Conservation (phyloP, 2,329 filamentous ascomycete species). For the Monilinia laxa region DNA sequence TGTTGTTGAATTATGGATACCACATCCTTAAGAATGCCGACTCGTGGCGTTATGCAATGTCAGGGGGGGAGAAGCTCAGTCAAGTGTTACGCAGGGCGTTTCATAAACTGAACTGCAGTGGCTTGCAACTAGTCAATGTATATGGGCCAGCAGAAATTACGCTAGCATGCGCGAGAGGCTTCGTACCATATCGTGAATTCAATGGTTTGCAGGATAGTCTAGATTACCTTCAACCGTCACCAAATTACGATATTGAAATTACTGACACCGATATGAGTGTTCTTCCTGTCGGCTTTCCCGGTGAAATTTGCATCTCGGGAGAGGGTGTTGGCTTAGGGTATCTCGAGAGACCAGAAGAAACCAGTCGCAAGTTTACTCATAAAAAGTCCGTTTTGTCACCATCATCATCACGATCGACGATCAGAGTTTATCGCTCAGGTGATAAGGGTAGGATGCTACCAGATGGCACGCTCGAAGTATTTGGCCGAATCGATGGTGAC, state of each 20-base stretch:
- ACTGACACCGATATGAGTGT: not conserved
- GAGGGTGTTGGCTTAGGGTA: not conserved
- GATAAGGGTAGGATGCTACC: not conserved
- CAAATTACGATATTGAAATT: not conserved
- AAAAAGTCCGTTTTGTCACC: not conserved
- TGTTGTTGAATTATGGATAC: not conserved
- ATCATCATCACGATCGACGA: not conserved
- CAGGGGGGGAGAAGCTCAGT: not conserved
- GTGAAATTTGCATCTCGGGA: not conserved
- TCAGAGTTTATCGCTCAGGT: not conserved
- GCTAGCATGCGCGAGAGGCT: not conserved
- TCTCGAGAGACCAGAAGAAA: not conserved
- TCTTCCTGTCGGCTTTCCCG: not conserved
- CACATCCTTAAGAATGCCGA: not conserved
- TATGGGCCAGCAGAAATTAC: not conserved
- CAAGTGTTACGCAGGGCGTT: not conserved
- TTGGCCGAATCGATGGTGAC: not conserved
- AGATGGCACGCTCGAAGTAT: not conserved
- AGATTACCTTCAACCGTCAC: not conserved
- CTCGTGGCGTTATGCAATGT: not conserved
- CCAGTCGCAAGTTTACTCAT: not conserved
- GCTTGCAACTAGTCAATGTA: not conserved
- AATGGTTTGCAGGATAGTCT: not conserved
- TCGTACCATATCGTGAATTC: not conserved
- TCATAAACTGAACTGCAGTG: not conserved